Percentiles rank a stretch among this genome's conserved stretches.
These are phyloP conservation scores for Phytopythium aichiense DNA, from an alignment of 352 stramenopile species.

Conservation along the genomic window DNA sequence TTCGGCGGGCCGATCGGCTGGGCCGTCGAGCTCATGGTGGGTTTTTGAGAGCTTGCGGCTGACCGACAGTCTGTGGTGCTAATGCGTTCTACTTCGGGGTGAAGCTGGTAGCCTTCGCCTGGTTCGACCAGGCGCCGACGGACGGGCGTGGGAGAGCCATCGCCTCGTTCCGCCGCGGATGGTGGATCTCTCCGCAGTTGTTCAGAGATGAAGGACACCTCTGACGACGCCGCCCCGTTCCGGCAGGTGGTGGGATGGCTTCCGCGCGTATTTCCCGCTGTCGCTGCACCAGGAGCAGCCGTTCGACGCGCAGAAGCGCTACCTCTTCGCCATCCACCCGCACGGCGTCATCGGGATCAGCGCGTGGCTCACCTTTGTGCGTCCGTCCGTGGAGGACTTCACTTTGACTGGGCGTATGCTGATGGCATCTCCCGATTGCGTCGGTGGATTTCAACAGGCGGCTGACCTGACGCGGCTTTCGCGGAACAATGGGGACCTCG, in stretches of 20 bases:
- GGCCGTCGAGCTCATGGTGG: conserved; percentile 18
- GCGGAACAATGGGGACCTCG: conserved; percentile 31
- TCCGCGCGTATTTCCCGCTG: conserved; percentile 38
- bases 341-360: conserved; percentile 51
- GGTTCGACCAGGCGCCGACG: conserved; percentile 32
- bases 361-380: conserved; percentile 42
- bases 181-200: conserved; percentile 9
- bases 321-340: conserved; percentile 48
- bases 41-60: neutral
- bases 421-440: neutral
- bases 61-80: no score
- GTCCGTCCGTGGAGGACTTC: neutral
- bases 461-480: conserved; percentile 30
- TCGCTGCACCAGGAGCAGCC: conserved; percentile 33
- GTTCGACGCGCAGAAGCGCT: conserved; percentile 26
- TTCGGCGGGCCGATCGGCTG: conserved; percentile 21
- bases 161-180: conserved; percentile 22
- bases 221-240: neutral
- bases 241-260: conserved; percentile 33
- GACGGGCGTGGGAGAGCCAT: conserved; percentile 35
- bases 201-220: neutral
- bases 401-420: neutral
- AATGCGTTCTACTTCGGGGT: neutral
- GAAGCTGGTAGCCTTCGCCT: conserved; percentile 28
- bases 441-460: conserved; percentile 8